Percentiles rank a stretch among this genome's conserved stretches.
phyloP scores from a whole-genome alignment of 768 basidiomycete genomes.

The Mycena capillaripes region DNA sequence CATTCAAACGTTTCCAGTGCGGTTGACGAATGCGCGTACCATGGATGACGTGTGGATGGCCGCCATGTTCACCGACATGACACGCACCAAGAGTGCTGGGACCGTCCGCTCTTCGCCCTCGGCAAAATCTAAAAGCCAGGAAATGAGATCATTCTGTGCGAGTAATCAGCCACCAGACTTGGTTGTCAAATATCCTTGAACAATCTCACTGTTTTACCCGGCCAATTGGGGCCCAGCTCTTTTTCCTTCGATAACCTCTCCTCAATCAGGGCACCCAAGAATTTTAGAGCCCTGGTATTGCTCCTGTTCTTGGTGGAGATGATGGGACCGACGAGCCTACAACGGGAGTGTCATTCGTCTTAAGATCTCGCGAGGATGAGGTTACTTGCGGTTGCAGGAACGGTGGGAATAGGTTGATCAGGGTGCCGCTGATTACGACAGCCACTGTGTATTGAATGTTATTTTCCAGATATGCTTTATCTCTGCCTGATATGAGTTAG shows the following conservation, averaged over 20 bases:
- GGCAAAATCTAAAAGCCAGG: conserved; percentile 41
- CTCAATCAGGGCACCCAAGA: conserved; percentile 15
- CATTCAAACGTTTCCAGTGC: not conserved
- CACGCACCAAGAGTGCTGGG: conserved; percentile 39
- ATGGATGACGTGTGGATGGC: conserved; percentile 57
- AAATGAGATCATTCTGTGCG: conserved; percentile 36
- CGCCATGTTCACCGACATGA: conserved; percentile 57
- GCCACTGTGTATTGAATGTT: conserved; percentile 51
- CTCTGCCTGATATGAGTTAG: conserved; percentile 39
- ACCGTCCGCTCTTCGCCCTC: conserved; percentile 40
- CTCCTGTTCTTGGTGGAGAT: conserved; percentile 17
- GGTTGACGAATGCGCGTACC: conserved; percentile 41
- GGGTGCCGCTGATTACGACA: conserved; percentile 44
- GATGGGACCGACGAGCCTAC: conserved; percentile 21
- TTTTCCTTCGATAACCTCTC: conserved; percentile 26
- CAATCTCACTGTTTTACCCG: conserved; percentile 47
- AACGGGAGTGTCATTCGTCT: not conserved
- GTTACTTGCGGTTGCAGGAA: conserved; percentile 47
- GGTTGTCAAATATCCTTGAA: not conserved
- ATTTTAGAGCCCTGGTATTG: not conserved
- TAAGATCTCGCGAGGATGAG: too few species aligned
- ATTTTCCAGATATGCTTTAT: conserved; percentile 52
- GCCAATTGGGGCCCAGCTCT: conserved; percentile 49
- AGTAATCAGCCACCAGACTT: not conserved
- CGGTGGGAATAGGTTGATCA: conserved; percentile 46